Evolutionary conservation across 1,284 basidiomycete genomes (phyloP), one percentile per base, ranked within the genome.

Genomic region (Moesziomyces sp.): DNA sequence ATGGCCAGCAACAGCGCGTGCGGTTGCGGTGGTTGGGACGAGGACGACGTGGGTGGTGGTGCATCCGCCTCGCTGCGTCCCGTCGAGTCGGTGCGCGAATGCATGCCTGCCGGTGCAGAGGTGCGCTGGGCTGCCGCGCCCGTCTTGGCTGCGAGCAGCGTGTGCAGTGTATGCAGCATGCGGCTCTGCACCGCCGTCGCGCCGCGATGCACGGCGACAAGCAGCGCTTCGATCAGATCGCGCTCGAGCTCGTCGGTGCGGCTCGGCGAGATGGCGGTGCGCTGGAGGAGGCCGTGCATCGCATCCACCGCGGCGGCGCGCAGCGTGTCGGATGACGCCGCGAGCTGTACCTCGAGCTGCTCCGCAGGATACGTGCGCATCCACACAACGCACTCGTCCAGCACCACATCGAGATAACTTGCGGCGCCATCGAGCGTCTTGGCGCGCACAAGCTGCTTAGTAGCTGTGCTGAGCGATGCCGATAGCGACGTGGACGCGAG

Each of bases 101-200:
- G 67, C 42, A 50, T 4, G 21, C 45, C 23, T 3, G 38, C 28
- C 19, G 58, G 46, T 7, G 62, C 21, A 21, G 21, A 51, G 5
- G 62, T 55, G 52, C 47, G 58, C 8, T 60, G 64, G 1, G 56
- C 13, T 21, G 53, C 38, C 3, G 14, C 43, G 35, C 61, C 57
- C n/a, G 64, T 59, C 45, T 58, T 59, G 24, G 63, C 64, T 2
- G 66, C 46, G 19, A 82, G 54, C 28, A 93, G 86, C 0, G 92
- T 91, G 80, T 97, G 94, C 1, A 99, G 88, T 10, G 96, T 89
- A 75, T 94, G 93, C 1, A 99, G 89, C 58, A 97, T 88, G 81
- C 94, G 95, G 87, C 93, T 94, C 52, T 83, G 81, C 14, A 64
- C 42, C 9, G 50, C 19, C 2, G 58, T 49, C 30, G 53, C 49